Evolutionary conservation across 305 asterid species (phyloP), one percentile per base, ranked within the genome.

Genomic region (Rubia peregrina): DNA sequence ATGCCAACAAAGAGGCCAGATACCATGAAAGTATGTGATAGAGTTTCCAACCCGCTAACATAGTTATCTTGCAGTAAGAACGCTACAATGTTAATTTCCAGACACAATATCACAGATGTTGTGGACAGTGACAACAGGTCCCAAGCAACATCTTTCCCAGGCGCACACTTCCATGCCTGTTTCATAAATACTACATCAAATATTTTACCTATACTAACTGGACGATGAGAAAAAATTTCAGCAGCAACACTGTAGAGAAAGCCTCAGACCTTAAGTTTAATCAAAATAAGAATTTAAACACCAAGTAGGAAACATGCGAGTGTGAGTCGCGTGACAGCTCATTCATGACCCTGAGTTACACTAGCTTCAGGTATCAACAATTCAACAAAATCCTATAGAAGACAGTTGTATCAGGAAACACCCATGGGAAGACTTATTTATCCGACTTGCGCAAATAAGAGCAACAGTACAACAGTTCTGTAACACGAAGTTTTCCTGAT

Each of bases 11-110:
- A 73, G 55, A 81, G 66, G 36, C 83, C 77, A 33, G 85, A 78
- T 73, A 81, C 74, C 33, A 74, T 75, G 67, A 81, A 81, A 40
- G 85, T 81, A 55, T 78, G 77, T 19, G 79, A 78, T 60, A 81
- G 68, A 70, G 83, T 81, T 65, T 81, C 85, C 69, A 73, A 75
- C 17, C 85, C 85, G 71, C 79, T 79, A 5, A 81, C 79, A 74
- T 78, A 75, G 73, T 78, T 81, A 40, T 83, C 85, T 76, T 76
- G 85, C 55, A 81, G 83, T 43, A 81, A 59, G 68, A 81, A 81
- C 42, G 81, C 83, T 73, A 81, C 74, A 62, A 81, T 78, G 75
- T 83, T 81, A 61, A 81, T 83, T 78, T 81, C 85, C 73, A 81
- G 85, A 78, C 79, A 81, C 51, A 81, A 71, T 80, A 81, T 78